A percentile compares a stretch with the other conserved stretches of the same genome.
Conservation (phyloP, 257 asterid genomes). For the Solanum virginianum region DNA sequence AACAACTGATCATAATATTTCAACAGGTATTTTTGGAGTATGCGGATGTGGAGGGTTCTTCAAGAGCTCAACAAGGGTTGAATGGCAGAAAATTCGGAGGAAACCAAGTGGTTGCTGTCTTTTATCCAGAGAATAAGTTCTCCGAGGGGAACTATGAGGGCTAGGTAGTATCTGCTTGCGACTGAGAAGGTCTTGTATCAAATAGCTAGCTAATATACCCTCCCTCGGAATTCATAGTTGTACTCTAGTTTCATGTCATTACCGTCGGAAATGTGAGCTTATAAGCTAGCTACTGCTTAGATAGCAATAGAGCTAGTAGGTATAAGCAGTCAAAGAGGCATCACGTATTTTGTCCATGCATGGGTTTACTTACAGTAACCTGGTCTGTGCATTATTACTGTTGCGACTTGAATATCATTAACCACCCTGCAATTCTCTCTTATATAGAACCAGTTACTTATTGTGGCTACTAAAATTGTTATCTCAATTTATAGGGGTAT, state of each 20-base stretch:
- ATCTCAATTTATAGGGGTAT: not conserved
- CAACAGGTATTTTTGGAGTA: conserved; percentile 39
- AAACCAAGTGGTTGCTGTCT: conserved; percentile 73
- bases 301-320: not conserved
- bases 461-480: not conserved
- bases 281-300: not conserved
- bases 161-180: not conserved
- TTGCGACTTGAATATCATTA: not conserved
- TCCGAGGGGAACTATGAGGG: conserved; percentile 68
- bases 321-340: not conserved
- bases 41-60: conserved; percentile 56
- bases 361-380: not conserved
- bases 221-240: not conserved
- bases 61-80: conserved; percentile 71
- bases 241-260: not conserved
- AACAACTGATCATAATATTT: not conserved
- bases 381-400: not conserved
- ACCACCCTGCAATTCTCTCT: not conserved
- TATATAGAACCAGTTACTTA: not conserved
- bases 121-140: conserved; percentile 74
- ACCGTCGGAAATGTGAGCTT: not conserved
- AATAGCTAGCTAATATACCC: not conserved
- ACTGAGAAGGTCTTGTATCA: not conserved
- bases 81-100: conserved; percentile 93
- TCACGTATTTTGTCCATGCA: not conserved